Base-by-base conservation (phyloP, 495 filamentous ascomycete genomes). In the Ascobolus immersus region DNA sequence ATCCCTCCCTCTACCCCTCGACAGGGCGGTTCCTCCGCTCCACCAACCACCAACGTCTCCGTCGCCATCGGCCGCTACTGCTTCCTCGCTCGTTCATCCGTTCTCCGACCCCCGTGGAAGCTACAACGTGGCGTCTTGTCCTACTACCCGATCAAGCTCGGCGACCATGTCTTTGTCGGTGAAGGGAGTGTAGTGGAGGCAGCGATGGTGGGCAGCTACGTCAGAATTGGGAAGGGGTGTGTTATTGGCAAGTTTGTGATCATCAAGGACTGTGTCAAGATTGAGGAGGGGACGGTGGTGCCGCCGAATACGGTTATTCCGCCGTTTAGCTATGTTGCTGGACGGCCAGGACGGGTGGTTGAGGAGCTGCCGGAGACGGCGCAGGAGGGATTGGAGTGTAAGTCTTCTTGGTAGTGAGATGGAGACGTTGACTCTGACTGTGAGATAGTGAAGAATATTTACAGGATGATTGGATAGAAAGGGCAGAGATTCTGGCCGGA, bases 301-400 rank as follows among this genome's bases (percentile, higher is more conserved):
- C 75, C 86, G 5, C 59, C 69, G 11, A 73, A 76, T 35, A 92
- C 89, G 71, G 78, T 93, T 9, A 76, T 94, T 39, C 78, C 81
- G 20, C 77, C 75, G 47, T 84, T 77, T 53, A 73, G 65, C 44
- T 64, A 93, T 27, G 81, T 96, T 12, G 78, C 69, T 0, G 81
- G 82, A 0, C 58, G 68, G 44, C 80, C 81, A 3, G 82, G 71
- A 3, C 57, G 76, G 30, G 73, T 91, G 37, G 65, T 90, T 5
- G 82, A 75, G 11, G 80, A 92, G 53, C 62, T 89, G 2, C 73
- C 74, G 2, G 81, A 91, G 48, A 82, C 79, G 1, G 66, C 60
- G 0, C 54, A 60, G 37, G 67, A 72, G 23, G 58, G 58, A 1
- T 62, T 70, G 32, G 67, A 71, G 49, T 50, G 67, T 47, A 54